These are phyloP conservation scores for Cenchrus fungigraminus DNA, from an alignment of 176 grass and related monocot species.

Conservation along the genomic window DNA sequence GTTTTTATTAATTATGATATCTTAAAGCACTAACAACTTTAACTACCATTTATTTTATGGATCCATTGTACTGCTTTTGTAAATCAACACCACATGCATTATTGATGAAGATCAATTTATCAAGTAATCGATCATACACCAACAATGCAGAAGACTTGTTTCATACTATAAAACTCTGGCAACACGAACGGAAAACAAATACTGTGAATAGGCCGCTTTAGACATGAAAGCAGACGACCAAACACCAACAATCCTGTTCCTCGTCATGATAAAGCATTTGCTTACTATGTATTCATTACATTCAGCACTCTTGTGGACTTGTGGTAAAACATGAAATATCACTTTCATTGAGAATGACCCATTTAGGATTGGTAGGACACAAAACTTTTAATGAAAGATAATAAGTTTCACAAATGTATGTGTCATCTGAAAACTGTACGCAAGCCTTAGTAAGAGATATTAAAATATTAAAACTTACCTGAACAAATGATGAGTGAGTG, in stretches of 20 bases:
- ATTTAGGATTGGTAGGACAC: background rate
- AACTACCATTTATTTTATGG: background rate
- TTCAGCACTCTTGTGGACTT: background rate
- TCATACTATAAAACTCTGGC: constrained; percentile 2
- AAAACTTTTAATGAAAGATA: background rate
- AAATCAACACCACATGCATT: background rate
- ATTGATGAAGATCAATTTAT: background rate
- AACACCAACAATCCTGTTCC: background rate
- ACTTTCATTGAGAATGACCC: background rate
- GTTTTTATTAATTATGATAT: background rate
- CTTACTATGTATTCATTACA: constrained; percentile 3
- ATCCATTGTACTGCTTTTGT: background rate
- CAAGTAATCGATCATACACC: background rate
- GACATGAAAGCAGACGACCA: constrained; percentile 1
- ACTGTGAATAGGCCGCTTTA: background rate
- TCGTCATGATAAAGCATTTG: background rate
- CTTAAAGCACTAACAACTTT: background rate
- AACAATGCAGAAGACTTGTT: background rate
- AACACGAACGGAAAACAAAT: background rate
- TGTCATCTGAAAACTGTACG: background rate
- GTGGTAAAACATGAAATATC: background rate
- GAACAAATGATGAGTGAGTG: constrained; percentile 76
- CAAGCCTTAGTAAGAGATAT: background rate
- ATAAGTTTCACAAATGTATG: background rate
- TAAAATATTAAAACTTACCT: constrained; percentile 25